Evolutionary conservation across 2,329 filamentous ascomycete genomes (phyloP), one percentile per base, ranked within the genome.

Genomic region (Diaporthe australafricana): DNA sequence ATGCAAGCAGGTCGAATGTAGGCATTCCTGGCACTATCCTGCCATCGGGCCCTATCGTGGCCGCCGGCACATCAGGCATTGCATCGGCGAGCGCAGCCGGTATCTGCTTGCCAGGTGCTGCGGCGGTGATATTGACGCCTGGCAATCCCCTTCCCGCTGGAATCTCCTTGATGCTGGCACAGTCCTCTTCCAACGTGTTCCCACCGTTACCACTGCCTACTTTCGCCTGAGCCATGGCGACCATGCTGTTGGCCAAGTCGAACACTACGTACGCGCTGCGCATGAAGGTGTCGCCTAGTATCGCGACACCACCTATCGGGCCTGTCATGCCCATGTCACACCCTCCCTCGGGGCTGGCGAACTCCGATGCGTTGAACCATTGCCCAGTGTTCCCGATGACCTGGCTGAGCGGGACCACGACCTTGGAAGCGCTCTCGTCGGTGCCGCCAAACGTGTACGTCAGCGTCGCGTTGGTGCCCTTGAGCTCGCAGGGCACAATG

Each of bases 251-350:
- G 16, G 81, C 83, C 17, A 89, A 80, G 75, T 89, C 87, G 73
- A 87, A 89, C 17, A 89, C 87, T 2, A 87, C 85, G 72, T 89
- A 89, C 0, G 87, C 87, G 53, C 85, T 86, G 71, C 87, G 80
- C 45, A 89, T 79, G 78, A 89, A 89, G 1, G 86, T 86, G 75
- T 89, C 87, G 6, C 87, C 87, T 47, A 89, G 81, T 14, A 83
- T 74, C 25, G 38, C 40, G 38, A 60, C 56, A 1, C 38, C 56
- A 3, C 22, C 16, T 17, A 60, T 60, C 5, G 38, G 56, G 5
- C 14, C 77, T 30, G 66, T 42, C 22, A 57, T 35, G 9, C 47
- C 55, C 55, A 30, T n/a, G 3, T 30, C 56, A 17, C 38, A 60
- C 3, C 56, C 56, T 0, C 56, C 56, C 16, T n/a, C 56, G 8